Evolutionary conservation across 495 filamentous ascomycete species (phyloP).

Genomic region (Xylaria castorea): DNA sequence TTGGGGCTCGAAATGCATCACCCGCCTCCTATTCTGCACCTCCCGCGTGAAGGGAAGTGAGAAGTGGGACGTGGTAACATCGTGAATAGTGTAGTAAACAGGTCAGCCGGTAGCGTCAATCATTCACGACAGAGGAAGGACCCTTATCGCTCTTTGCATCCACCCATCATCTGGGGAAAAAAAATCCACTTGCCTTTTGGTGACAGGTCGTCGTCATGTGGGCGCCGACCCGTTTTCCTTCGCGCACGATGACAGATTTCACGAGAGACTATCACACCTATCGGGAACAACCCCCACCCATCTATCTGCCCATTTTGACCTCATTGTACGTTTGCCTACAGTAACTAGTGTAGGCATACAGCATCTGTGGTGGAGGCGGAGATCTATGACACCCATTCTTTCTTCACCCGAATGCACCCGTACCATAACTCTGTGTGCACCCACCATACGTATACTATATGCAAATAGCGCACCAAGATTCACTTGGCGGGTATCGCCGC

Average conservation of each 20-base stretch:
- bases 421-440: neutral
- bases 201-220: constrained; percentile 23
- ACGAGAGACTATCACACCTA: neutral
- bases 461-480: constrained; percentile 21
- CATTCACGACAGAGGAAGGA: constrained; percentile 1
- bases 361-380: constrained; percentile 15
- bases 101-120: neutral
- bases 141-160: constrained; percentile 21
- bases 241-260: constrained; percentile 22
- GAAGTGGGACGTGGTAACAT: constrained; percentile 23
- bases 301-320: neutral
- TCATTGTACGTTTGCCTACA: neutral
- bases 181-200: constrained; percentile 3
- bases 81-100: constrained; percentile 8
- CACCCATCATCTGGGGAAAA: constrained; percentile 19
- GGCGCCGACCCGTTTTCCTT: neutral
- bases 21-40: neutral
- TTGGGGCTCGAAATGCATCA: neutral
- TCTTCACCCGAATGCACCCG: constrained; percentile 15
- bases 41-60: constrained; percentile 6
- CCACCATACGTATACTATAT: neutral
- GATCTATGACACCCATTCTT: neutral
- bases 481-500: constrained; percentile 6
- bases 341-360: constrained; percentile 8
- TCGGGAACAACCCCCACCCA: neutral